Base-by-base conservation (phyloP, 108 stramenopile genomes). In the Cyclotella sp. region DNA sequence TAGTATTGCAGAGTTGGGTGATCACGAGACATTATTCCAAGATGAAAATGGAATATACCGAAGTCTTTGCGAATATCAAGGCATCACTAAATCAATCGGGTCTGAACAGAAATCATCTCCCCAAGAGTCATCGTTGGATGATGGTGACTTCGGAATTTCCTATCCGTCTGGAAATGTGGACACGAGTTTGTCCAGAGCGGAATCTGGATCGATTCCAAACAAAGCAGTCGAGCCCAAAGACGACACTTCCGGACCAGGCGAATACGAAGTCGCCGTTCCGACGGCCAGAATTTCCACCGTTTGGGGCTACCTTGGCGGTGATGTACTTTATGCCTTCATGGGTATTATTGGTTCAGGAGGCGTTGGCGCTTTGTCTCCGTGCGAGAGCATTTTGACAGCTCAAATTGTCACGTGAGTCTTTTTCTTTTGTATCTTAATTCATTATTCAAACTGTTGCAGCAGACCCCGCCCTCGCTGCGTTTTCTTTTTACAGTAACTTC, bases 1-100 rank as follows among this genome's bases (percentile, higher is more conserved):
- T 9, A 68, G 63, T n/a, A 95, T 96, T 8, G 93, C 84, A 9
- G 97, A 98, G 68, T 82, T 83, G 22, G 97, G 88, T 11, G 18
- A 52, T 88, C 62, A 73, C 88, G 12, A 63, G 80, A 59, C 65
- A 83, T 62, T 88, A 84, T 28, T 71, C 3, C 61, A 58, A 16
- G 52, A 81, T 29, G 69, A 81, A 41, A 41, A 44, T 70, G 69
- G 80, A 29, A 81, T 81, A 11, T 81, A 81, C 14, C 57, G 44
- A 41, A 27, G 55, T 26, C 74, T 80, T 19, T 80, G 79, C 28
- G 74, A 75, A 57, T 16, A 4, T 29, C 79, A 80, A 58, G 75
- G 75, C 9, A 79, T 79, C 2, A 59, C 39, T 1, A 29, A 42
- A 34, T 27, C 72, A 46, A 66, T 42, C 34, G 70, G 41, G 30